Conservation (phyloP, 345 rosid genomes). For the Syzygium jambos region DNA sequence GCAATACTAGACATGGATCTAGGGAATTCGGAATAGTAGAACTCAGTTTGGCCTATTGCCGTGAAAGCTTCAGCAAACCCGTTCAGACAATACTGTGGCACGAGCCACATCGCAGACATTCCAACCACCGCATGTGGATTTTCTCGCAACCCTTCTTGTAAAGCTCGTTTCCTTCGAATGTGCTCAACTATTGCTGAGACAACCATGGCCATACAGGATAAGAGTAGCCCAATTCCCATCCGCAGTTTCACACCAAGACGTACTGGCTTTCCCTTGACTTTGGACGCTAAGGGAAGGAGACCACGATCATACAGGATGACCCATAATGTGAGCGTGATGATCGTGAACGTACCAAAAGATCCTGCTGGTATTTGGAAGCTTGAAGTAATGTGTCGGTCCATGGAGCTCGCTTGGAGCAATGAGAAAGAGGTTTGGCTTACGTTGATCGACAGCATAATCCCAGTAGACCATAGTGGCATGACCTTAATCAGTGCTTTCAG, state of each 20-base stretch:
- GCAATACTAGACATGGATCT: conserved; percentile 76
- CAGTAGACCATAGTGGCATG: conserved; percentile 71
- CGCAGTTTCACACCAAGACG: conserved; percentile 43
- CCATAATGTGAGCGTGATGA: conserved; percentile 40
- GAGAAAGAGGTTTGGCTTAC: conserved; percentile 55
- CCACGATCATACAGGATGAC: conserved; percentile 61
- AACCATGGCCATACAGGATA: conserved; percentile 54
- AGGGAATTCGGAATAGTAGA: conserved; percentile 73
- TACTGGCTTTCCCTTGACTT: conserved; percentile 45
- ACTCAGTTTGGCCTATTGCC: conserved; percentile 69
- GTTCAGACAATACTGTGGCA: conserved; percentile 48
- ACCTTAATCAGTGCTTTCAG: conserved; percentile 58
- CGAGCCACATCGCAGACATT: conserved; percentile 81
- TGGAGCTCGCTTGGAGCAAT: conserved; percentile 56
- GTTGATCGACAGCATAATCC: conserved; percentile 54
- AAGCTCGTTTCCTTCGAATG: conserved; percentile 46
- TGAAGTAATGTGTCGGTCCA: conserved; percentile 52
- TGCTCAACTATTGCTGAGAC: conserved; percentile 51
- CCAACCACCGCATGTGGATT: conserved; percentile 22
- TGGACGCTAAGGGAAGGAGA: conserved; percentile 59
- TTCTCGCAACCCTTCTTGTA: conserved; percentile 37
- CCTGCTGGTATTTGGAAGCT: conserved; percentile 71
- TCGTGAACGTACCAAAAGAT: conserved; percentile 45
- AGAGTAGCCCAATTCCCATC: conserved; percentile 63
- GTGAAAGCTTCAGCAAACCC: conserved; percentile 72